These are phyloP conservation scores for Incumbomyces lentus DNA, from an alignment of 2,329 filamentous ascomycete genomes.

Conservation along the genomic window DNA sequence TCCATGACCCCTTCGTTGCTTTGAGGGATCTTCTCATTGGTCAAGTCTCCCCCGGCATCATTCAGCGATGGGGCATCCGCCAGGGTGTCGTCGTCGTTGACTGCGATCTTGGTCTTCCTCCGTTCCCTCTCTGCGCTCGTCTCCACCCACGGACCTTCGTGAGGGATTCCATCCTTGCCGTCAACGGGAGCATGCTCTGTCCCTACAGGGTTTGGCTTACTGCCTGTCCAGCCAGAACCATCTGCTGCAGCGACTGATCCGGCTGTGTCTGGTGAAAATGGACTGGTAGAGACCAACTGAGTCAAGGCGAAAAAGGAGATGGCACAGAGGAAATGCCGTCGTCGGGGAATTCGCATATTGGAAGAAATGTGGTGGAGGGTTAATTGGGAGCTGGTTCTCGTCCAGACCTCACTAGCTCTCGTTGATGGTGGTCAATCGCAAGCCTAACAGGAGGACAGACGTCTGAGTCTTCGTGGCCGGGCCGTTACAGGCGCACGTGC, in stretches of 20 bases:
- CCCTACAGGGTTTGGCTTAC: conserved; percentile 26
- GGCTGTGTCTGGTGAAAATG: not conserved
- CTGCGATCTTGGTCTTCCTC: conserved; percentile 29
- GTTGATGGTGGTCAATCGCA: too few species aligned
- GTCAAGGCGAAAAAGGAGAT: not conserved
- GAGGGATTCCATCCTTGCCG: conserved; percentile 85
- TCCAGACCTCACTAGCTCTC: too few species aligned
- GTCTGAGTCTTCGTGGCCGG: too few species aligned
- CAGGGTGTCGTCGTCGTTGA: conserved; percentile 18
- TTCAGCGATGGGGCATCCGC: conserved; percentile 15
- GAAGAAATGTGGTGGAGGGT: too few species aligned
- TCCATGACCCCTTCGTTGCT: conserved; percentile 81
- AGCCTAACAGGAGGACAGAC: too few species aligned
- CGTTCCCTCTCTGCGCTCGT: conserved; percentile 38
- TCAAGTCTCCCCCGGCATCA: conserved; percentile 27
- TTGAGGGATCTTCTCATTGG: conserved; percentile 36
- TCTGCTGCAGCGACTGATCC: not conserved
- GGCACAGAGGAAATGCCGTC: not conserved
- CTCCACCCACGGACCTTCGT: conserved; percentile 64
- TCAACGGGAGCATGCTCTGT: conserved; percentile 82
- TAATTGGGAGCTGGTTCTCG: too few species aligned
- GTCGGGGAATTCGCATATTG: too few species aligned
- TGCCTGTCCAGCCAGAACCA: not conserved
- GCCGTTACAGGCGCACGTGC: too few species aligned
- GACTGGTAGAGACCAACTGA: not conserved